phyloP scores from a whole-genome alignment of 2,329 filamentous ascomycete species.

The Seiridium cupressi region DNA sequence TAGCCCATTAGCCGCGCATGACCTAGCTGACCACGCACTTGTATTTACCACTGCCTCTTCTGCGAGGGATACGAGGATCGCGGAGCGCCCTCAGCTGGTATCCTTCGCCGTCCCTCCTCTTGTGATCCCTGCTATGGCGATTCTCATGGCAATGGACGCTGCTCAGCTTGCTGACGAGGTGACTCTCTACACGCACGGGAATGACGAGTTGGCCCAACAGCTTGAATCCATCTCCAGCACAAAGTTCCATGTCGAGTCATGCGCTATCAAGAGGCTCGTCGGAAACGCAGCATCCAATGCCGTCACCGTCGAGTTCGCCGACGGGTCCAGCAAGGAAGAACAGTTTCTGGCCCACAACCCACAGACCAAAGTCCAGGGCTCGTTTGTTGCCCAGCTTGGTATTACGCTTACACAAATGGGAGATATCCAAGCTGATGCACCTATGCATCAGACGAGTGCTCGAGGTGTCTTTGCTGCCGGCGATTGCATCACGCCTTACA shows the following conservation, averaged over 20 bases:
- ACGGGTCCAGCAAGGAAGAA: slow-evolving; percentile 16
- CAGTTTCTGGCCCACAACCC: slow-evolving; percentile 20
- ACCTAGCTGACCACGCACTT: slow-evolving; percentile 3
- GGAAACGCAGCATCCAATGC: not conserved
- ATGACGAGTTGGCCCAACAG: slow-evolving; percentile 12
- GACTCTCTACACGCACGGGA: slow-evolving; percentile 21
- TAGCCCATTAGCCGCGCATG: not conserved
- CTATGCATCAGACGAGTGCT: slow-evolving; percentile 15
- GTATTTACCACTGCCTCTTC: slow-evolving; percentile 56
- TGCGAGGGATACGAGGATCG: slow-evolving; percentile 60
- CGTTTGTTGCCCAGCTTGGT: slow-evolving; percentile 16
- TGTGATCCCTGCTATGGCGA: slow-evolving; percentile 1
- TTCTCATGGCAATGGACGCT: slow-evolving; percentile 16
- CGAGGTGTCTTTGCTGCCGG: slow-evolving; percentile 21
- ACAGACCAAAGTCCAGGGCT: slow-evolving; percentile 13
- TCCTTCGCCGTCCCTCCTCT: slow-evolving; percentile 9
- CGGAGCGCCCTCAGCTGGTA: slow-evolving; percentile 27
- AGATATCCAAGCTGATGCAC: slow-evolving; percentile 15
- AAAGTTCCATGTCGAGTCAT: not conserved
- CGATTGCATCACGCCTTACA: slow-evolving; percentile 19
- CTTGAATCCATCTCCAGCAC: slow-evolving; percentile 2
- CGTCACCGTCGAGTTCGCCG: slow-evolving; percentile 15
- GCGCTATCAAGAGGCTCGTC: not conserved
- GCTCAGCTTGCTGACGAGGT: slow-evolving; percentile 15
- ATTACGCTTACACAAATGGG: slow-evolving; percentile 3